These are phyloP conservation scores for Fragaria nilgerrensis DNA, from an alignment of 306 rosid species.

Conservation along the genomic window DNA sequence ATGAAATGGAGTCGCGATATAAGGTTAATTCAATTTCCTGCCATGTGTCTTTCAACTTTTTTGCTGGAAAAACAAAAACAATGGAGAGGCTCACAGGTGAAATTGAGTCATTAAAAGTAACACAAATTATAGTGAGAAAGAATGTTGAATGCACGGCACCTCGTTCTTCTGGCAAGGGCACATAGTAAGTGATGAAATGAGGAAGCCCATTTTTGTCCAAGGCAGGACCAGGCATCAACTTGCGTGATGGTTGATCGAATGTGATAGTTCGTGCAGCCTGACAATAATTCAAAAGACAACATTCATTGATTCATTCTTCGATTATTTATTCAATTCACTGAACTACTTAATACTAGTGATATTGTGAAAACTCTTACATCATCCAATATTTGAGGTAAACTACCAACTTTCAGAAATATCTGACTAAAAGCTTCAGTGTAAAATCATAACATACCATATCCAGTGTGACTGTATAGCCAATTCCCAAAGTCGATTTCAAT, in stretches of 20 bases:
- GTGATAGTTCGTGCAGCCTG: neutral
- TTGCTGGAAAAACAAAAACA: neutral
- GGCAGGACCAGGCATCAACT: neutral
- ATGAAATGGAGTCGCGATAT: neutral
- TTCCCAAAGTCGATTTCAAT: neutral
- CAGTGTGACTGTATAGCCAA: neutral
- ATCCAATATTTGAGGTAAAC: too few relatives aligned
- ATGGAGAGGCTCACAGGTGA: neutral
- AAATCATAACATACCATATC: neutral
- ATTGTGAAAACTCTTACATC: too few relatives aligned
- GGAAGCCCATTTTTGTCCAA: neutral
- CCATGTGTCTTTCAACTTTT: neutral
- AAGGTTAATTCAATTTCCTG: neutral
- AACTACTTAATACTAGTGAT: too few relatives aligned
- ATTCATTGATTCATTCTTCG: too few relatives aligned
- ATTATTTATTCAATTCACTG: too few relatives aligned
- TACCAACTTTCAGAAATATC: too few relatives aligned
- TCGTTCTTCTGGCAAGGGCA: neutral
- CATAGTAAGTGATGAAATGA: neutral
- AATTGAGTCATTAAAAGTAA: too few relatives aligned
- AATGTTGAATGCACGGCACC: too few relatives aligned
- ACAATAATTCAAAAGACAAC: too few relatives aligned
- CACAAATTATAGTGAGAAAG: too few relatives aligned
- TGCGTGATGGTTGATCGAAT: neutral
- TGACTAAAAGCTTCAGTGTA: too few relatives aligned